Evolutionary conservation across 306 rosid species (phyloP), one percentile per base, ranked within the genome.

Genomic region (Cyamopsis tetragonoloba): DNA sequence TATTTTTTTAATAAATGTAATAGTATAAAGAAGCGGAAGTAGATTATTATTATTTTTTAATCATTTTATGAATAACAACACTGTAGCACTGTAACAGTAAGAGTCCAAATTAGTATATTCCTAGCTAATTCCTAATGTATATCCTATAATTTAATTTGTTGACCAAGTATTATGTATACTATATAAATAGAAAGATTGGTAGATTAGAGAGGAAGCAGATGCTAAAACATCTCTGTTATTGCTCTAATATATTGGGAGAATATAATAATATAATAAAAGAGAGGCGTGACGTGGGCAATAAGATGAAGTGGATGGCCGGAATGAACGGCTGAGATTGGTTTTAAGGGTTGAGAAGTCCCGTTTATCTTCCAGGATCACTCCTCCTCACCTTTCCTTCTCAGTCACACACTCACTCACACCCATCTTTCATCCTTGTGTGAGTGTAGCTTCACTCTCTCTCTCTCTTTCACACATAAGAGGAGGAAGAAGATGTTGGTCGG

Each of bases 291-390:
- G 82, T 72, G 74, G 66, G 30, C 12, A n/a, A 4, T 13, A 35
- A 59, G 66, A 67, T 35, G 47, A 42, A 62, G 32, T 48, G 39
- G 66, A 70, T 77, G 74, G 28, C 55, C 72, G 35, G 80, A 79
- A 79, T 64, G 81, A 82, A 86, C 82, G 97, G 96, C 57, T 74
- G 44, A 76, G 93, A 84, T 91, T 81, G 42, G 14, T 6, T 66
- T 71, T 47, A 56, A 56, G 60, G 30, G 47, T 69, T 54, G 67
- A 41, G 70, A 49, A 78, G 41, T 73, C 41, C 60, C 71, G 56
- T 82, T 81, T 83, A 82, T 81, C 87, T 82, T 67, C 51, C 20
- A 39, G 54, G 17, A 62, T 48, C 47, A 3, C 2, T 11, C 37
- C 2, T 11, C 37, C 43, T 68, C 79, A 80, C 77, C 83, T 59